Evolutionary conservation across 371 early-diverging fungal genomes (phyloP).

Genomic region (Mucor irregularis): DNA sequence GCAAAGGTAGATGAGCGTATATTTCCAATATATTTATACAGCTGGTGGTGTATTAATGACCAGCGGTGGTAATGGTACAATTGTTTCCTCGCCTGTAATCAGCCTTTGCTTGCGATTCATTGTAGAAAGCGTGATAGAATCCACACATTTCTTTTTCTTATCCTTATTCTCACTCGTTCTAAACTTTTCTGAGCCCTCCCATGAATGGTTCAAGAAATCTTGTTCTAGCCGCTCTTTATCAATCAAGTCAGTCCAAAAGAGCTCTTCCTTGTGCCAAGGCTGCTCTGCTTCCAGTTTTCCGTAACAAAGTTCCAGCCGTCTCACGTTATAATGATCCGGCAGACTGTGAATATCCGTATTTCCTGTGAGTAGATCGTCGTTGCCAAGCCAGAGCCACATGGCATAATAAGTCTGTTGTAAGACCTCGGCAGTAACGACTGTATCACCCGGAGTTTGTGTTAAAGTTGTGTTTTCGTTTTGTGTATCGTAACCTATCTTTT

Average conservation of each 20-base stretch:
- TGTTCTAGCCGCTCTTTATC: constrained; percentile 19
- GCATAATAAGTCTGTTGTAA: constrained; percentile 57
- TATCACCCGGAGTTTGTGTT: neutral
- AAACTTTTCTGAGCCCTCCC: constrained; percentile 39
- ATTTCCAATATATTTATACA: too few species aligned
- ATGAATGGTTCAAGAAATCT: constrained; percentile 27
- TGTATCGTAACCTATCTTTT: too few species aligned
- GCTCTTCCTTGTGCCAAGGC: constrained; percentile 25
- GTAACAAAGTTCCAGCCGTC: constrained; percentile 35
- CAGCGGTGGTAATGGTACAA: constrained; percentile 10
- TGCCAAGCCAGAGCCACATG: constrained; percentile 66
- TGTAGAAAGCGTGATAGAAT: neutral
- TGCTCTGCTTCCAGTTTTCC: constrained; percentile 18
- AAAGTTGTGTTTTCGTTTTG: neutral
- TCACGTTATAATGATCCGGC: constrained; percentile 42
- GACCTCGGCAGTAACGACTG: constrained; percentile 16
- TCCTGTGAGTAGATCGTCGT: constrained; percentile 36
- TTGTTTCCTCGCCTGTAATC: constrained; percentile 10
- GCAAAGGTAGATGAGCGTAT: too few species aligned
- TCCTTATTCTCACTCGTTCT: constrained; percentile 4
- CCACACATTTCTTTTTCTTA: neutral
- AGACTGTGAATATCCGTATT: constrained; percentile 33
- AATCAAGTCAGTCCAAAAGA: constrained; percentile 49
- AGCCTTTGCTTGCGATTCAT: neutral
- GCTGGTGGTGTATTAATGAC: neutral